These are phyloP conservation scores for Phytomonas serpens DNA, from an alignment of 208 protist genomes.

Conservation along the genomic window DNA sequence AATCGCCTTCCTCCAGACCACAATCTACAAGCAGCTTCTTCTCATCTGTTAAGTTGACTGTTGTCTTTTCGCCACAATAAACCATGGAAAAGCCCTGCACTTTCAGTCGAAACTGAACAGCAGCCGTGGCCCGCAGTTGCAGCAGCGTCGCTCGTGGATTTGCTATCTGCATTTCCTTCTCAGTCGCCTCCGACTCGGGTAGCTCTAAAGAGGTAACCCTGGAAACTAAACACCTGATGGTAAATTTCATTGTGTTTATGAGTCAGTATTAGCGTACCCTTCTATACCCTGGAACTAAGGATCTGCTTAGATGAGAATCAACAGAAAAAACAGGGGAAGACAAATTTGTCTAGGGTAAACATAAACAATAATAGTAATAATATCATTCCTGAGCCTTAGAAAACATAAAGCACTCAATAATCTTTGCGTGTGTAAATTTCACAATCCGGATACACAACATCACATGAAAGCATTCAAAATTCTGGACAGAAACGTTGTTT, in stretches of 20 bases:
- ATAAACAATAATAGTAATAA: background rate
- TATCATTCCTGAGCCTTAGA: background rate
- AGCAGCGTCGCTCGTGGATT: slow-evolving; percentile 68
- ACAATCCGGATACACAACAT: background rate
- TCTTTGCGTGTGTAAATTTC: background rate
- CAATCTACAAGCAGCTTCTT: slow-evolving; percentile 44
- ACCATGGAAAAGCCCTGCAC: slow-evolving; percentile 47
- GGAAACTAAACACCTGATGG: slow-evolving; percentile 37
- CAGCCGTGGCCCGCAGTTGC: slow-evolving; percentile 60
- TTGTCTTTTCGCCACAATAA: slow-evolving; percentile 10
- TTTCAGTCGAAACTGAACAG: slow-evolving; percentile 63
- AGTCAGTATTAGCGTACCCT: background rate
- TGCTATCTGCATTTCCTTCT: slow-evolving; percentile 61
- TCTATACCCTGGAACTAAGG: background rate
- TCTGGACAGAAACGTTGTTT: background rate
- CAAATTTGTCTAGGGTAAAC: background rate
- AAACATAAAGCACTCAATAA: background rate
- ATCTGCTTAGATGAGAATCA: background rate
- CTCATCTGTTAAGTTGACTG: slow-evolving; percentile 55
- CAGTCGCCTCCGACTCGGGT: slow-evolving; percentile 22
- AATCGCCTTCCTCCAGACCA: slow-evolving; percentile 62
- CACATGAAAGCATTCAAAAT: background rate
- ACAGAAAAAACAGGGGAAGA: background rate
- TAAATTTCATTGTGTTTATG: slow-evolving; percentile 53
- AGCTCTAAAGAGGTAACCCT: slow-evolving; percentile 31